Base-by-base conservation (phyloP, 2,329 filamentous ascomycete genomes). In the Epichloe sp. region DNA sequence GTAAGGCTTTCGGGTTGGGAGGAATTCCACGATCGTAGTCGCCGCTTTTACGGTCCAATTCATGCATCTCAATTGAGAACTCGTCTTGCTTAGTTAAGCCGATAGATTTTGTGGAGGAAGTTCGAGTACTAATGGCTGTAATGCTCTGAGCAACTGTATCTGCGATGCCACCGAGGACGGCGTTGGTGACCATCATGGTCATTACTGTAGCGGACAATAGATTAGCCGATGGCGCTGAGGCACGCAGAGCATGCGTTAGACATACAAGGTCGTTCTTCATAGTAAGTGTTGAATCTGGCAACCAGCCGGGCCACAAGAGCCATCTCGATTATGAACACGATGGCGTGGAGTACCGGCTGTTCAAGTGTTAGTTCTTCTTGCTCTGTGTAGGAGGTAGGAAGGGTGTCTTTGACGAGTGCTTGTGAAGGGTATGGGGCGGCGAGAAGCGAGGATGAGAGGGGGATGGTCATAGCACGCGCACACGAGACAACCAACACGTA, bases 171-270 rank as follows among this genome's bases (percentile, higher is more conserved):
- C 88, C 89, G 53, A 98, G 82, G 52, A 97, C 85, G 58, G 93
- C 87, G 72, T 98, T 98, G 66, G 91, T 95, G 64, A 96, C 88
- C 91, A 98, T 98, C 70, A 95, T 98, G 55, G 93, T 98, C 62
- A 98, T 80, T 42, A 98, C 87, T 86, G 64, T 48, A 38, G 53
- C 15, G 37, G 14, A 23, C 3, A n/a, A 19, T 36, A n/a, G 34
- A 48, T 48, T 52, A 49, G 34, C 14, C 17, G 8, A 11, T 47
- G 8, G 7, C 37, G 44, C 2, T n/a, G 15, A 2, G 12, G 12
- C 15, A 15, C n/a, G 34, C 17, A 14, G 17, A 37, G 34, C 4
- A 12, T 21, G 26, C 3, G 11, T 17, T 11, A 38, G n/a, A 65
- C 77, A 58, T 76, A 90, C 86, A 75, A 63, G 91, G 93, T 63